These are phyloP conservation scores for Entrophospora sp. DNA, from an alignment of 192 early-diverging fungal species.

Conservation along the genomic window DNA sequence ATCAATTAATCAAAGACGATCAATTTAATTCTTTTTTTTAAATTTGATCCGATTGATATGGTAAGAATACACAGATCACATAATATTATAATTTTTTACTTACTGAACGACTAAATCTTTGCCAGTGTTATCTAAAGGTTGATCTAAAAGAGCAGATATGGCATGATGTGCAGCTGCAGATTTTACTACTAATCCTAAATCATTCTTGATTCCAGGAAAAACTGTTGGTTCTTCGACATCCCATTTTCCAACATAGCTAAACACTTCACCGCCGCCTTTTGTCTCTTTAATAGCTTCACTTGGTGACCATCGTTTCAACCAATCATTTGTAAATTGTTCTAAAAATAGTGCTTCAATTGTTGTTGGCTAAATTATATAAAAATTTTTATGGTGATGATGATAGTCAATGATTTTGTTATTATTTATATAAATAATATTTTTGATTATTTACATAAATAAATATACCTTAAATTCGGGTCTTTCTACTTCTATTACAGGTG, in stretches of 20 bases:
- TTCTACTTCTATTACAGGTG: neutral
- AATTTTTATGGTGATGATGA: neutral
- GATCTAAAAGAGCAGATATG: slow-evolving; percentile 64
- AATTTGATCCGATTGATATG: neutral
- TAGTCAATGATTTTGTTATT: neutral
- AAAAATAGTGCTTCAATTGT: slow-evolving; percentile 55
- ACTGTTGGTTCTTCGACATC: slow-evolving; percentile 60
- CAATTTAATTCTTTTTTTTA: neutral
- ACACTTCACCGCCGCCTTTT: slow-evolving; percentile 62
- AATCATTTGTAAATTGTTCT: slow-evolving; percentile 60
- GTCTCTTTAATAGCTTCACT: slow-evolving; percentile 65
- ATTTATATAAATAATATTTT: neutral
- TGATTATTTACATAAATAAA: neutral
- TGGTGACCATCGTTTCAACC: slow-evolving; percentile 55
- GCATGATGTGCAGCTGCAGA: slow-evolving; percentile 77
- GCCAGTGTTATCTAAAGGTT: slow-evolving; percentile 63
- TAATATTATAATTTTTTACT: neutral
- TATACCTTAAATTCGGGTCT: slow-evolving; percentile 12
- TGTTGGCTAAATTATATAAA: slow-evolving; percentile 40
- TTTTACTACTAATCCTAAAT: slow-evolving; percentile 75
- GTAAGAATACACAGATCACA: neutral
- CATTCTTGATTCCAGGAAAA: slow-evolving; percentile 50
- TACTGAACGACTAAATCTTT: slow-evolving; percentile 75
- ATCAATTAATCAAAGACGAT: neutral
- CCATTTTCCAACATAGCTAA: slow-evolving; percentile 70